A percentile compares a stretch with the other conserved stretches of the same genome.
Evolutionary conservation across 805 yeast species (phyloP).

Genomic region (Pichia rugopelliculosa): DNA sequence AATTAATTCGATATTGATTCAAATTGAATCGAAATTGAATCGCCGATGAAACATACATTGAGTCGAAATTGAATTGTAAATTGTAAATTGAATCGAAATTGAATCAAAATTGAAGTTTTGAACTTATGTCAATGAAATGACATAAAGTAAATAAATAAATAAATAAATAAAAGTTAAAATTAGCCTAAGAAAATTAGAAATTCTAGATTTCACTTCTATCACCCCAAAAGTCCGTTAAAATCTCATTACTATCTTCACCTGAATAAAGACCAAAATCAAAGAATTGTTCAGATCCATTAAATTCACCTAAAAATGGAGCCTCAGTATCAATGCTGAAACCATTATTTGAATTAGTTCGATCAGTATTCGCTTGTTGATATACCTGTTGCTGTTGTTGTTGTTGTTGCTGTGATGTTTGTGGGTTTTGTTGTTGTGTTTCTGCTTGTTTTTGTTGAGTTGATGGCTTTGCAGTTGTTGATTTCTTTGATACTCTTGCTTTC

Average conservation of each 20-base stretch:
- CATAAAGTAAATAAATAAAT: too few relatives aligned
- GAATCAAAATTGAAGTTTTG: not conserved
- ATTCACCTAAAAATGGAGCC: slow-evolving; percentile 33
- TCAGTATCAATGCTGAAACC: slow-evolving; percentile 24
- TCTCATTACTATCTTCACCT: slow-evolving; percentile 26
- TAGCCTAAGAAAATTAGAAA: not conserved
- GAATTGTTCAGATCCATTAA: slow-evolving; percentile 28
- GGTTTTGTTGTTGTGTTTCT: not conserved
- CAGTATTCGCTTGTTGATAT: not conserved
- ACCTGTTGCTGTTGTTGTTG: not conserved
- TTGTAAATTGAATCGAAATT: not conserved
- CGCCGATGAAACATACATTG: too few relatives aligned
- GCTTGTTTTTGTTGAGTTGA: not conserved
- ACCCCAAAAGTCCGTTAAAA: slow-evolving; percentile 29
- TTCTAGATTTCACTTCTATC: slow-evolving; percentile 18
- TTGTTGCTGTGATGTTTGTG: not conserved
- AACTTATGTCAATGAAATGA: too few relatives aligned
- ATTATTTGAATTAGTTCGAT: not conserved
- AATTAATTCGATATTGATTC: not conserved
- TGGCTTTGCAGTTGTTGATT: not conserved
- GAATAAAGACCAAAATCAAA: slow-evolving; percentile 27
- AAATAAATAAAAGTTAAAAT: not conserved
- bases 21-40: not conserved
- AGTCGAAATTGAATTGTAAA: not conserved
- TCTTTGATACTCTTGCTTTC: not conserved